phyloP scores from a whole-genome alignment of 768 basidiomycete species.

The Kondoa malvinella region DNA sequence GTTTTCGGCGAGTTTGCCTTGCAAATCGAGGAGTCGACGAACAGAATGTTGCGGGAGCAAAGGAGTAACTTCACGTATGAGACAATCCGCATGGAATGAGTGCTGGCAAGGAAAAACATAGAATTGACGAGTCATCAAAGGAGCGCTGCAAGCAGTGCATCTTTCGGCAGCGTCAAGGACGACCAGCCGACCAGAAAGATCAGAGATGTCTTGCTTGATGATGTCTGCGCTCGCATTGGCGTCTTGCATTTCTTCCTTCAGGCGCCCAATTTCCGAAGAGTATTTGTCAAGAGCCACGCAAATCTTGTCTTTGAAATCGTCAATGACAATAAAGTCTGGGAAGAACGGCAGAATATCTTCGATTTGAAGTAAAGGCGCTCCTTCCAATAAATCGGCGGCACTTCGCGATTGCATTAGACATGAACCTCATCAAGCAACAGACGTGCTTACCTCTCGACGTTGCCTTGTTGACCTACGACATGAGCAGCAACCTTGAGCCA shows the following conservation, averaged over 20 bases:
- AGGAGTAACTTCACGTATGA: slow-evolving; percentile 68
- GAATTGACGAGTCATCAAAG: slow-evolving; percentile 73
- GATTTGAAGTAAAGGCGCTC: slow-evolving; percentile 85
- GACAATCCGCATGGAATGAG: slow-evolving; percentile 90
- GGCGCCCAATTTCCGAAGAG: slow-evolving; percentile 67
- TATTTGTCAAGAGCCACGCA: slow-evolving; percentile 89
- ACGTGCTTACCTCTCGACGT: slow-evolving; percentile 85
- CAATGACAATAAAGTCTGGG: slow-evolving; percentile 97
- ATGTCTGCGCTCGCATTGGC: slow-evolving; percentile 79
- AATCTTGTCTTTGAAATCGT: slow-evolving; percentile 98
- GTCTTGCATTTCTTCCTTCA: slow-evolving; percentile 92
- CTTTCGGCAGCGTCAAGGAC: slow-evolving; percentile 74
- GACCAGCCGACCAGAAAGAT: slow-evolving; percentile 72
- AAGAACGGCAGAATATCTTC: slow-evolving; percentile 99
- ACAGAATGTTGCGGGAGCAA: slow-evolving; percentile 42
- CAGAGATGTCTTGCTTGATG: slow-evolving; percentile 77
- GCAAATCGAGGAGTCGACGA: slow-evolving; percentile 67
- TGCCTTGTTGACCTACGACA: slow-evolving; percentile 93
- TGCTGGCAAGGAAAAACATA: slow-evolving; percentile 99
- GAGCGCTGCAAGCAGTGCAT: slow-evolving; percentile 61
- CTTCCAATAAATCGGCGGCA: slow-evolving; percentile 91
- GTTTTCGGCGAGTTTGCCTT: slow-evolving; percentile 51
- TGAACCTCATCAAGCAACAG: slow-evolving; percentile 3
- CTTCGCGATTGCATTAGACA: slow-evolving; percentile 36
- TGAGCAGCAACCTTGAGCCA: slow-evolving; percentile 99